Evolutionary conservation across 2,329 filamentous ascomycete species (phyloP), one percentile per base, ranked within the genome.

Genomic region (Lachnellula suecica): DNA sequence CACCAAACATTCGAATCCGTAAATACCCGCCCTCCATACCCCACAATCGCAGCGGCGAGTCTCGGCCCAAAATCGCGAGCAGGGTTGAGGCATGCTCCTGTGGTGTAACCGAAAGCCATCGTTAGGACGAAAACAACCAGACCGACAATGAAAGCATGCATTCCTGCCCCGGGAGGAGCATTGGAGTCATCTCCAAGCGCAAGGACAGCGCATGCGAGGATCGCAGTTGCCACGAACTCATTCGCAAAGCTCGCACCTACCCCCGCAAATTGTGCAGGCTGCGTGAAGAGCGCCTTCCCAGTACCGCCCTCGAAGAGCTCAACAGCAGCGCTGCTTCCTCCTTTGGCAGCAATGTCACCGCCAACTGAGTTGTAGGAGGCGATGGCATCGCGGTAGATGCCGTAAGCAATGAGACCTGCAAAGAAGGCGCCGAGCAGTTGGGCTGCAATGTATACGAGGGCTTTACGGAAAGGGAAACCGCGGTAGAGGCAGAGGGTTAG

Each of bases 61-160:
- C 74, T 71, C 2, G 75, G 74, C 2, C 74, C 74, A 52, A 78
- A 72, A 62, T 78, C 76, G 19, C 74, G 69, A 17, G 71, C 69
- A 0, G 75, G 75, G 37, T 77, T 78, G 51, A 77, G 64, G 1
- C 72, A 72, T 0, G 71, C 70, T 11, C 74, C 74, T 0, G 74
- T 77, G 41, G 74, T 72, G 55, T 70, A 72, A 0, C 69, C 65
- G 51, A 78, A 74, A 8, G 66, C 64, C 54, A 69, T 66, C 10
- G 60, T 66, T 17, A 67, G 59, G 8, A 49, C 48, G 3, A 62
- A 62, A 43, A 69, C 68, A 19, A 76, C 65, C 0, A 76, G 63
- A 1, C 74, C 73, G 29, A 77, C 66, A 46, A 78, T 72, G 31
- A 77, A 68, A 0, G 75, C 68, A 61, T 74, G 75, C 74, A 77